Evolutionary conservation across 148 eudicot species (phyloP), one percentile per base, ranked within the genome.

Genomic region (Agrostemma githago): DNA sequence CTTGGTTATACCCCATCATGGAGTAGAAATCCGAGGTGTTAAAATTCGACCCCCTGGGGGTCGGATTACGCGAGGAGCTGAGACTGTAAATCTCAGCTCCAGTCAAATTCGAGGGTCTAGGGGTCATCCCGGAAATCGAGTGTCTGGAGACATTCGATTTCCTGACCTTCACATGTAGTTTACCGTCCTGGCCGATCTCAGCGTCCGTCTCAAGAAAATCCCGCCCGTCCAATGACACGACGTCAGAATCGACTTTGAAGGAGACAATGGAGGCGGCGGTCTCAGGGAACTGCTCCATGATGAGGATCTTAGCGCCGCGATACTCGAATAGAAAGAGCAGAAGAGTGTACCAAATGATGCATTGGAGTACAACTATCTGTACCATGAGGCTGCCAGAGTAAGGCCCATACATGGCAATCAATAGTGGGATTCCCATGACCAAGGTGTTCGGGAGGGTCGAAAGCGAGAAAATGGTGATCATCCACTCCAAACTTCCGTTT

Each of bases 11-110:
- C 10, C 92, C 96, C 96, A 92, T 92, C 96, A 93, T 93, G 21
- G 94, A 89, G 73, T 90, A 93, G 43, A 93, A 93, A 74, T 93
- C 98, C 0, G 89, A 75, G 42, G 89, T 86, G 68, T 90, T 93
- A 41, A 93, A 93, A 80, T 93, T 93, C 1, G 98, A 93, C 0
- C 94, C 96, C n/a, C 96, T 80, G 0, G 98, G 98, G 12, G 96
- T 93, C 1, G 89, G 98, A 51, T 93, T 93, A 58, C 98, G 71
- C 0, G 97, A 93, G 5, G 98, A 93, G 72, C 94, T 90, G 20
- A 93, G 41, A 26, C 98, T 93, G 63, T 93, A 93, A 64, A 93
- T 93, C 81, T 93, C 97, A 1, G 95, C 98, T 26, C 98, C 98
- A 0, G 98, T 89, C 11, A 93, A 77, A 65, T 93, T 91, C 2